Base-by-base conservation (phyloP, 352 stramenopile genomes). In the Pythium grandisporangium region DNA sequence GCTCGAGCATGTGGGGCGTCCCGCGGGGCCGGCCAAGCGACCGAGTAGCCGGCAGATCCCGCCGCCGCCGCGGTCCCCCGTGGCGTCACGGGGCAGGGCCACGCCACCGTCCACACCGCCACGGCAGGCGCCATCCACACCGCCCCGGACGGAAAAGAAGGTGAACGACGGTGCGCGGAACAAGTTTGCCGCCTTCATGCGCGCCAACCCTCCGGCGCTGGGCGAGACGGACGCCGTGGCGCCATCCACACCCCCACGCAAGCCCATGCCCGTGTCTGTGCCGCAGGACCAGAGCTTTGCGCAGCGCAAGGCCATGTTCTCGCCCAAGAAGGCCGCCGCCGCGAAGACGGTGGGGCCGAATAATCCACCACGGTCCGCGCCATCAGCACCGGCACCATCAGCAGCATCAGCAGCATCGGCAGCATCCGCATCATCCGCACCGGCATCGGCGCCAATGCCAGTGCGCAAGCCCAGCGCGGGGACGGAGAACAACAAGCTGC, bases 141-240 rank as follows among this genome's bases (percentile, higher is more conserved):
- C 58, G 7, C 56, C 63, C 2, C 37, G 48, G 13, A 40, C 46
- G 13, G 16, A 43, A 21, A 58, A 63, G 40, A 61, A 55, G 23
- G 40, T 45, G 3, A 30, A 44, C 5, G 55, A 55, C 2, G 59
- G 84, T 14, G 43, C 67, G 7, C 73, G 72, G 33, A 84, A 82
- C 53, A 91, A 91, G 48, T 85, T 91, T 37, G 72, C 77, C 19
- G 72, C 72, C 17, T 91, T 91, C 42, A 83, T 91, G 70, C 66
- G 70, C 35, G 58, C 72, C n/a, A 85, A 85, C 25, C 74, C 77
- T 13, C 67, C 74, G 13, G 35, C 65, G 38, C 37, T 53, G 48
- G 37, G 25, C 41, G 27, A 32, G 27, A 32, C 8, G 8, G 14
- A 32, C 27, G 14, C 8, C 14, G 10, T 14, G 2, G 20, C n/a